Base-by-base conservation (phyloP, 2,329 filamentous ascomycete genomes). In the Sclerotinia minor region DNA sequence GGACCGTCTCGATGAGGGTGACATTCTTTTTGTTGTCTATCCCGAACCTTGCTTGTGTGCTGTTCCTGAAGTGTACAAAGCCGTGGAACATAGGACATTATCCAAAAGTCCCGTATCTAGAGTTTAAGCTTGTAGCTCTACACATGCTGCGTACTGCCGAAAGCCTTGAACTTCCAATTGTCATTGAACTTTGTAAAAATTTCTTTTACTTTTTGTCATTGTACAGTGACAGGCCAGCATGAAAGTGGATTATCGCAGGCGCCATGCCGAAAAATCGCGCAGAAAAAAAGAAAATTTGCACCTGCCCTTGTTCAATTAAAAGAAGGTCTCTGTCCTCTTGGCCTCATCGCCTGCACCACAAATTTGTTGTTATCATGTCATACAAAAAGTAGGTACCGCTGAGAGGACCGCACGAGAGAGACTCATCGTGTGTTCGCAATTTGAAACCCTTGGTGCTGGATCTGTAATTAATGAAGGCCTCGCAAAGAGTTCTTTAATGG, bases 341-440 rank as follows among this genome's bases (percentile, higher is more conserved):
- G 55, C 57, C 65, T 67, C 47, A 41, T 61, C 15, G 29, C 41
- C 26, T 44, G 55, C 65, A 53, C 65, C 53, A 41, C 41, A 32
- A 21, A 53, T 38, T 35, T 41, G 47, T 54, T 64, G n/a, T 13
- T 24, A n/a, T 44, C 49, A 53, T 52, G 47, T 47, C 38, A 53
- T 61, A 61, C 64, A 45, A 47, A 17, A 17, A 61, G 35, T 59
- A 67, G 64, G 47, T 53, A 41, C 55, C 35, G 64, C 44, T 19
- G 4, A 50, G 26, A 50, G 58, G n/a, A 24, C 29, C 19, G 21
- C 45, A 67, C 54, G 13, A 44, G 54, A 50, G 44, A 50, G 55
- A 67, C 47, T 67, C 65, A 61, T 67, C 45, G 55, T 54, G 55
- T 61, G 65, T 61, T 67, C 24, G 38, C 26, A 24, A 35, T 38